Conservation (phyloP, 2,329 filamentous ascomycete genomes). For the Leptographium wingfieldii region DNA sequence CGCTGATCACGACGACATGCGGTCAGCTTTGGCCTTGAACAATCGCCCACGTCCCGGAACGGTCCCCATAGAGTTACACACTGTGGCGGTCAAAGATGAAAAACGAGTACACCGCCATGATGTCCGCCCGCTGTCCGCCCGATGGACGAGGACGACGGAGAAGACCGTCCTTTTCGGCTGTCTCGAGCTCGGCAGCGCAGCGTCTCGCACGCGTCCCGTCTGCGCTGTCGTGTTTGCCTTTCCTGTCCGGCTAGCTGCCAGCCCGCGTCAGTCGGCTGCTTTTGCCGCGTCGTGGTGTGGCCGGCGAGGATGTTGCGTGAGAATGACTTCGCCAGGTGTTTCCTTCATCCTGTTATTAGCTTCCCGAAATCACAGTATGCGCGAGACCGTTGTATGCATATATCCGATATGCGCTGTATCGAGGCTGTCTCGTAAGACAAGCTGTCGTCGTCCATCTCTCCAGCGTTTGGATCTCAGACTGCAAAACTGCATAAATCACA, state of each 20-base stretch:
- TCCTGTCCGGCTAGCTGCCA: not conserved
- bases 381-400: not conserved
- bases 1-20: slow-evolving; percentile 40
- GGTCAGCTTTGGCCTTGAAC: not conserved
- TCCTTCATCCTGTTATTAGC: not conserved
- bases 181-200: not conserved
- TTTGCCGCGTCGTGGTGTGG: not conserved
- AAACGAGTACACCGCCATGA: slow-evolving; percentile 92
- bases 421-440: not conserved
- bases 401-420: not conserved
- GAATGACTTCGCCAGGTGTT: not conserved
- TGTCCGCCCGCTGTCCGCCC: not conserved
- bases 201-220: not conserved
- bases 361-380: not conserved
- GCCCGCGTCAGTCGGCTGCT: not conserved
- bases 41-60: no score
- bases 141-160: no score
- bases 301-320: not conserved
- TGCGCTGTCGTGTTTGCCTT: not conserved
- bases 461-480: no score
- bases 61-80: slow-evolving; percentile 30
- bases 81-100: slow-evolving; percentile 99
- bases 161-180: not conserved
- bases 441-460: no score
- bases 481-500: no score